Evolutionary conservation across 768 basidiomycete genomes (phyloP).

Genomic region (Gymnopilus junonius): DNA sequence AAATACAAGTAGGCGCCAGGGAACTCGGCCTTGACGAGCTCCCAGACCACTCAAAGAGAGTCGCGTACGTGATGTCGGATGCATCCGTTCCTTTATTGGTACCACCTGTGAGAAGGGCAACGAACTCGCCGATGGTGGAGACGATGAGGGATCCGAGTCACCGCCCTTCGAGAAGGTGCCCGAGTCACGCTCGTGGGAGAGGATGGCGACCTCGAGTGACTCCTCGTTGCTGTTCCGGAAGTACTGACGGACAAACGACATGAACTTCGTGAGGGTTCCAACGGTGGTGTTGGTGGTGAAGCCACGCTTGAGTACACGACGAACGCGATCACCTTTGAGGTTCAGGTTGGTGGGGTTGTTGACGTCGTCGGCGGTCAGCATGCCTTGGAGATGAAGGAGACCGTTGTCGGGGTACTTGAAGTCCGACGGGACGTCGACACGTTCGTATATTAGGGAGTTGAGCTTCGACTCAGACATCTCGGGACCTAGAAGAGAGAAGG

Average conservation of each 20-base stretch:
- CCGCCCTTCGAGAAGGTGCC: slow-evolving; percentile 35
- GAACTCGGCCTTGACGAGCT: slow-evolving; percentile 23
- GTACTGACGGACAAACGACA: slow-evolving; percentile 37
- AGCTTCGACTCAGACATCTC: slow-evolving; percentile 17
- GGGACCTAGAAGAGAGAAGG: slow-evolving; percentile 9
- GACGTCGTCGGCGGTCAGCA: slow-evolving; percentile 36
- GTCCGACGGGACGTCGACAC: slow-evolving; percentile 19
- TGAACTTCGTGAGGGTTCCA: slow-evolving; percentile 36
- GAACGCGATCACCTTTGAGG: slow-evolving; percentile 26
- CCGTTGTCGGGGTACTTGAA: slow-evolving; percentile 37
- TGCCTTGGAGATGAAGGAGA: slow-evolving; percentile 33
- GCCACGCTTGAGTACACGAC: slow-evolving; percentile 41
- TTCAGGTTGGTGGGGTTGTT: slow-evolving; percentile 25
- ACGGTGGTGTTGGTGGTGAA: slow-evolving; percentile 39
- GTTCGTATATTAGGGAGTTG: slow-evolving; percentile 20
- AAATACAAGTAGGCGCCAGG: slow-evolving; percentile 27
- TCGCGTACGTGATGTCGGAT: slow-evolving; percentile 36
- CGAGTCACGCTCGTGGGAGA: slow-evolving; percentile 28
- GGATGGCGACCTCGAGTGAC: slow-evolving; percentile 31
- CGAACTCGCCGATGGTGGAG: slow-evolving; percentile 32
- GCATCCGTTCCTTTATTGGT: slow-evolving; percentile 17
- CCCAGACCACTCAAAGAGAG: slow-evolving; percentile 39
- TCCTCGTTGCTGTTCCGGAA: slow-evolving; percentile 16
- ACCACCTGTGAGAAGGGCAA: slow-evolving; percentile 27
- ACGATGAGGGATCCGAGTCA: slow-evolving; percentile 43